Evolutionary conservation across 768 basidiomycete genomes (phyloP), one percentile per base, ranked within the genome.

Genomic region (Tulasnella sp.): DNA sequence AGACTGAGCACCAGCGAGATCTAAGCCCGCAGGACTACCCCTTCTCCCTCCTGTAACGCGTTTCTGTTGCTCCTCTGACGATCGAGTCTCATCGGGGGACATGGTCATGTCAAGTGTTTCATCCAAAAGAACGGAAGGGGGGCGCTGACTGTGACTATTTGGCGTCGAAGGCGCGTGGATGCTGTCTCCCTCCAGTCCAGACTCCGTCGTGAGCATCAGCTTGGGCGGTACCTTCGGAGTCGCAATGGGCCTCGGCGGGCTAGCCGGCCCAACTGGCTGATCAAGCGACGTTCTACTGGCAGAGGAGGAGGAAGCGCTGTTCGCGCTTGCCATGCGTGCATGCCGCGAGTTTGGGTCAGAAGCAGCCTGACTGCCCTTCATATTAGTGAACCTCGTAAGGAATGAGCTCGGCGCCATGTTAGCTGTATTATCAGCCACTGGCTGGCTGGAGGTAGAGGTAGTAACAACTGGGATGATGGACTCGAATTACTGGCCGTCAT

Each of bases 341-440:
- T 59, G 58, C 29, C 58, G 45, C 21, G 23, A 51, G 49, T 59
- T 59, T n/a, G 45, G 29, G 15, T 56, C 55, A 7, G 34, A 15
- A 4, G 55, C 24, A 43, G 38, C 43, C 24, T 24, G 19, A 34
- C 30, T 30, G 19, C 58, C 58, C 49, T 59, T 59, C 44, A 59
- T 48, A 4, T 34, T 44, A 2, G 44, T 30, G 45, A 59, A 49
- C 26, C 58, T 44, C 34, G 44, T 59, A 27, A 59, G 45, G 49
- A 59, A 59, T 23, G 58, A 38, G 58, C 48, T 59, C 7, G 58
- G 47, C 29, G 58, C 58, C 58, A 59, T 51, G 38, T 19, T n/a
- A 24, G 30, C 26, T 32, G 34, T 55, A 34, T 2, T 30, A 41
- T 17, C 21, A 10, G 7, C 45, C 10, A 5, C 19, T 48, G 45